Base-by-base conservation (phyloP, 148 eudicot genomes). In the Nyssa sinensis region DNA sequence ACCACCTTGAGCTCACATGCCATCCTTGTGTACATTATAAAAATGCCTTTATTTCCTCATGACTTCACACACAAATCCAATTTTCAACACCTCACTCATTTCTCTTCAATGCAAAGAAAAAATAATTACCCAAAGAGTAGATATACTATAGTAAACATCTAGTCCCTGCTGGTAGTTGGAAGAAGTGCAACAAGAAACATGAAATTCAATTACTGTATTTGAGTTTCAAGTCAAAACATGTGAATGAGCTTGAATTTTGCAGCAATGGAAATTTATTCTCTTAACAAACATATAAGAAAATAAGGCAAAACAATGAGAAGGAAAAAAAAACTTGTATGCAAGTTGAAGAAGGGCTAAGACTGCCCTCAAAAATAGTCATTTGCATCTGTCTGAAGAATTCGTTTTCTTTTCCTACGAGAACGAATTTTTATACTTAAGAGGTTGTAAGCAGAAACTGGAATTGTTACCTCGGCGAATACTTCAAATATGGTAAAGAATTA, bases 1-100 rank as follows among this genome's bases (percentile, higher is more conserved):
- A 85, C 91, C 86, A 84, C 51, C 88, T 72, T 89, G 79, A 73
- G 69, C 70, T 81, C 85, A 79, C 88, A 85, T 86, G 82, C 84
- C 68, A 75, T 78, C 84, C 77, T 76, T 84, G 74, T 81, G 67
- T 49, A 11, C 67, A 77, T 71, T 30, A 73, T 25, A 13, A 39
- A 66, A 55, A 65, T 25, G 57, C 31, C 35, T 39, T 66, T 31
- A 29, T 67, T 32, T 69, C 64, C 39, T 49, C 60, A 64, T 70
- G 71, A 70, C 77, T 78, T 65, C 77, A 66, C 55, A 44, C 25
- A 60, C 65, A 62, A n/a, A 28, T 49, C 67, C 75, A 30, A 19
- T 44, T 68, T 78, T 79, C 79, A 79, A 82, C 79, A 7, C 60
- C 75, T 80, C 79, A 75, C 86, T 77, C 79, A 72, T 78, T 73